A percentile compares a stretch with the other conserved stretches of the same genome.
phyloP scores from a whole-genome alignment of 1,139 yeast species.

The Candida tropicalis region DNA sequence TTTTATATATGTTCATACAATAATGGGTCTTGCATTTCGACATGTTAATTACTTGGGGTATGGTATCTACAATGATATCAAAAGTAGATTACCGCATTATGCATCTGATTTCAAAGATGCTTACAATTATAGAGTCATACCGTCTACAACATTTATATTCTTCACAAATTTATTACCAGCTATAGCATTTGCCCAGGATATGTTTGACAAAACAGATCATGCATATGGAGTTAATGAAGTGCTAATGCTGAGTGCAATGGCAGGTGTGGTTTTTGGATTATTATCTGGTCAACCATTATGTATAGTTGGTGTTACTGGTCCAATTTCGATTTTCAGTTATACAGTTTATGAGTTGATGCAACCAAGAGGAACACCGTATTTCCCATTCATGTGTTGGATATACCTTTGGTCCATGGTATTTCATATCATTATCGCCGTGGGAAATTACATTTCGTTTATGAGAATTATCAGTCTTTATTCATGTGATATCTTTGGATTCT shows the following conservation, averaged over 20 bases:
- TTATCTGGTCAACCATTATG: slow-evolving; percentile 90
- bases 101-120: slow-evolving; percentile 82
- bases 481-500: slow-evolving; percentile 92
- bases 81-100: slow-evolving; percentile 65
- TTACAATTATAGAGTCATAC: slow-evolving; percentile 83
- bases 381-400: slow-evolving; percentile 96
- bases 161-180: slow-evolving; percentile 93
- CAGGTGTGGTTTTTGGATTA: slow-evolving; percentile 85
- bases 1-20: too few relatives aligned
- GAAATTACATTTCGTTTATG: slow-evolving; percentile 70
- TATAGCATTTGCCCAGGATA: slow-evolving; percentile 94
- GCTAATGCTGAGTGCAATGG: slow-evolving; percentile 79
- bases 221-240: slow-evolving; percentile 93
- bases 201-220: slow-evolving; percentile 87
- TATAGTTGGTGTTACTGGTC: slow-evolving; percentile 98
- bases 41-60: slow-evolving; percentile 40
- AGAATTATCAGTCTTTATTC: slow-evolving; percentile 79
- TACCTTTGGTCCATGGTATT: slow-evolving; percentile 88
- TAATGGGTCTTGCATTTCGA: slow-evolving; percentile 16
- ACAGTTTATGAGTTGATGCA: slow-evolving; percentile 82
- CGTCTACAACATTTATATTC: slow-evolving; percentile 79
- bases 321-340: slow-evolving; percentile 86
- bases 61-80: slow-evolving; percentile 61
- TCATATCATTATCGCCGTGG: slow-evolving; percentile 72
- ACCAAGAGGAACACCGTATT: slow-evolving; percentile 68